These are phyloP conservation scores for Diaporthe nobilis DNA, from an alignment of 2,329 filamentous ascomycete genomes.

Conservation along the genomic window DNA sequence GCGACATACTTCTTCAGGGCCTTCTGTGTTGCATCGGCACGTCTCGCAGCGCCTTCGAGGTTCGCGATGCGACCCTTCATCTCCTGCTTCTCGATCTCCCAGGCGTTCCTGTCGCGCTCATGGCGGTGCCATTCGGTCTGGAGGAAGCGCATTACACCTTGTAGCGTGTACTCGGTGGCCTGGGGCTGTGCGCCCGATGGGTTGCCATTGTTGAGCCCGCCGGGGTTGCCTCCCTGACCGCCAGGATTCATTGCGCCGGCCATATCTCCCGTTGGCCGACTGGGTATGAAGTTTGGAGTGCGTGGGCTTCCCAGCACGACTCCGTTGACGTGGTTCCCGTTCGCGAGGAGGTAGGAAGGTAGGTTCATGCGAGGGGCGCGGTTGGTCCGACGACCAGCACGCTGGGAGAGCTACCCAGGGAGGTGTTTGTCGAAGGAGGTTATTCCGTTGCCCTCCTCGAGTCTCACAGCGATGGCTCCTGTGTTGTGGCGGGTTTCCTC, in stretches of 20 bases:
- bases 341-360: slow-evolving; percentile 21
- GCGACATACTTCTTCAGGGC: slow-evolving; percentile 91
- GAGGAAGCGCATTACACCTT: slow-evolving; percentile 97
- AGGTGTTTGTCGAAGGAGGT: neutral
- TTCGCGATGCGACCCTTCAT: slow-evolving; percentile 98
- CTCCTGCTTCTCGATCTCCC: slow-evolving; percentile 99
- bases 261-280: slow-evolving; percentile 31
- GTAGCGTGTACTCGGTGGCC: slow-evolving; percentile 74
- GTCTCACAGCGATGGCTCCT: neutral
- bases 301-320: slow-evolving; percentile 31
- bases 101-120: slow-evolving; percentile 96
- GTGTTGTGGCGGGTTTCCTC: slow-evolving; percentile 9
- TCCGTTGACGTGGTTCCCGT: slow-evolving; percentile 17
- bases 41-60: slow-evolving; percentile 89
- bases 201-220: slow-evolving; percentile 40
- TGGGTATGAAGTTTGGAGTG: slow-evolving; percentile 33
- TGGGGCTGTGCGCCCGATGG: slow-evolving; percentile 62
- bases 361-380: slow-evolving; percentile 28
- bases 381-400: slow-evolving; percentile 36
- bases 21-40: slow-evolving; percentile 89
- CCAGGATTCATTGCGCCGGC: slow-evolving; percentile 41
- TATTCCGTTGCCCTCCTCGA: slow-evolving; percentile 26
- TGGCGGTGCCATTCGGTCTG: slow-evolving; percentile 99
- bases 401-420: slow-evolving; percentile 1
- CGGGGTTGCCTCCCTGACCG: slow-evolving; percentile 39